Evolutionary conservation across 108 stramenopile species (phyloP).

Genomic region (Cylindrotheca closterium): DNA sequence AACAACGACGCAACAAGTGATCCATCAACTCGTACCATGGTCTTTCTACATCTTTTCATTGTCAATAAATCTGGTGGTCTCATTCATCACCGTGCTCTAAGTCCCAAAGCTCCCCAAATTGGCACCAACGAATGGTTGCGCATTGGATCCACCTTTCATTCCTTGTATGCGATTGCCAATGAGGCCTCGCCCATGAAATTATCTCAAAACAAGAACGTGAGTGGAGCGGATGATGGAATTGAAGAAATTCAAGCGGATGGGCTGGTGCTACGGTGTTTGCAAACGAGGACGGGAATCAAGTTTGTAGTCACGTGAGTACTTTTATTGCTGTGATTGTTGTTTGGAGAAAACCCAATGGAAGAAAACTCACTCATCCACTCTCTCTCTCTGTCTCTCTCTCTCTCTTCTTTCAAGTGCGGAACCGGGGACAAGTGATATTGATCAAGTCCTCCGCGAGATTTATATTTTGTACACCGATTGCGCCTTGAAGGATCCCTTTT

Average conservation of each 20-base stretch:
- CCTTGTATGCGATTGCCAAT: slow-evolving; percentile 82
- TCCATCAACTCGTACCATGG: slow-evolving; percentile 34
- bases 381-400: not conserved
- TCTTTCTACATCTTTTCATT: slow-evolving; percentile 82
- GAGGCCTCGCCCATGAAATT: slow-evolving; percentile 74
- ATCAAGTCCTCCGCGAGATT: slow-evolving; percentile 67
- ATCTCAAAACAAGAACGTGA: slow-evolving; percentile 62
- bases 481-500: slow-evolving; percentile 88
- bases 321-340: not conserved
- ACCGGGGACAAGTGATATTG: slow-evolving; percentile 55
- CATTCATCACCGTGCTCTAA: slow-evolving; percentile 80
- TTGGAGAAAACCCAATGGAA: not conserved
- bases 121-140: slow-evolving; percentile 88
- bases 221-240: slow-evolving; percentile 82
- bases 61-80: slow-evolving; percentile 88
- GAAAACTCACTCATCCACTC: not conserved
- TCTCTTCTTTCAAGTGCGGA: slow-evolving; percentile 33
- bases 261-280: slow-evolving; percentile 66
- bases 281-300: slow-evolving; percentile 86
- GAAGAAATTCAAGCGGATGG: slow-evolving; percentile 79
- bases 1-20: too few species aligned
- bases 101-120: slow-evolving; percentile 68
- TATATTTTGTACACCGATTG: slow-evolving; percentile 85
- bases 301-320: slow-evolving; percentile 83
- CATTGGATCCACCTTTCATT: slow-evolving; percentile 88